A percentile compares a stretch with the other conserved stretches of the same genome.
Evolutionary conservation across 2,329 filamentous ascomycete species (phyloP).

Genomic region (Ophiostoma quercus): DNA sequence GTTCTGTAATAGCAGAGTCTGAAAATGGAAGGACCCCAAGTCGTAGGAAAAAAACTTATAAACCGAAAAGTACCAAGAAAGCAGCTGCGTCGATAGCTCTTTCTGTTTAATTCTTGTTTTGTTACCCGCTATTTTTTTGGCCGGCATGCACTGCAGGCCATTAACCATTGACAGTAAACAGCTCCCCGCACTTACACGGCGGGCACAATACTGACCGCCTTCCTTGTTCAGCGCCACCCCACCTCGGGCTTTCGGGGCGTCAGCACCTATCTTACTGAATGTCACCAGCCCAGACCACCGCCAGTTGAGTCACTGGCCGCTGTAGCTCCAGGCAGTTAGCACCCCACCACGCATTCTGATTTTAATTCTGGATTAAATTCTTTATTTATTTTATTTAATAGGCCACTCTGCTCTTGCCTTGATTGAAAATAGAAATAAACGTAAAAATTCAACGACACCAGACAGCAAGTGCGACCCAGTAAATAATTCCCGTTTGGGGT

Average conservation of each 20-base stretch:
- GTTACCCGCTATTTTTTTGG: conserved; percentile 22
- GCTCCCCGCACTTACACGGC: conserved; percentile 23
- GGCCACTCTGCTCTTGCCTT: background rate
- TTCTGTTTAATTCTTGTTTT: conserved; percentile 18
- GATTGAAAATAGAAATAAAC: conserved; percentile 12
- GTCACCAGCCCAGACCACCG: background rate
- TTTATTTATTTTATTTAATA: background rate
- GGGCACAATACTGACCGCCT: conserved; percentile 30
- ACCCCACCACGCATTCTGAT: background rate
- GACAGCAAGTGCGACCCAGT: conserved; percentile 7
- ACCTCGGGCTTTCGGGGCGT: conserved; percentile 24
- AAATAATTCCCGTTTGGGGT: background rate
- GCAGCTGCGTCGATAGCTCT: conserved; percentile 12
- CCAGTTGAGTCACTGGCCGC: conserved; percentile 13
- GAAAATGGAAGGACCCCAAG: background rate
- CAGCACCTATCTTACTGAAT: background rate
- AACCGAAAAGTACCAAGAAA: conserved; percentile 7
- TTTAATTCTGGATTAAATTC: background rate
- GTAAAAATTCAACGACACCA: conserved; percentile 12
- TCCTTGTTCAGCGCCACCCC: conserved; percentile 24
- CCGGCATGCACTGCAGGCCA: conserved; percentile 2
- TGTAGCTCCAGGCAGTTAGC: background rate
- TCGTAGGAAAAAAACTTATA: background rate
- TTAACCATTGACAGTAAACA: conserved; percentile 8
- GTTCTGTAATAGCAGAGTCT: background rate